A percentile compares a stretch with the other conserved stretches of the same genome.
phyloP scores from a whole-genome alignment of 2,329 filamentous ascomycete genomes.

The Leptographium galeiforme region DNA sequence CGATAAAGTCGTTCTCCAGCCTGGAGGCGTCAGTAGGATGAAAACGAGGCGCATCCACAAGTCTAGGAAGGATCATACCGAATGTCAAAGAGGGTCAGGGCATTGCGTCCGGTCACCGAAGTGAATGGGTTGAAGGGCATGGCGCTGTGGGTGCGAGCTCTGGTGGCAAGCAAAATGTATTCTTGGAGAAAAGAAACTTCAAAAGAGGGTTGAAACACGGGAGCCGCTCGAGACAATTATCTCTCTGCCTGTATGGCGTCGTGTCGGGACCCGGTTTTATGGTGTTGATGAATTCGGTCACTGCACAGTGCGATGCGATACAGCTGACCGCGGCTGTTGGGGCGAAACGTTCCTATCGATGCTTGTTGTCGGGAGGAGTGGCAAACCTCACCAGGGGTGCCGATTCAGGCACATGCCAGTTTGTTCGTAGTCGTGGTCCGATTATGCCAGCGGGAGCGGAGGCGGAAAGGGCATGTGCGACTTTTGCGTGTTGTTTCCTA shows the following conservation, averaged over 20 bases:
- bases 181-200: too few relatives aligned
- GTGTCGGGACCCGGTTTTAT: neutral
- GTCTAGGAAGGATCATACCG: slow-evolving; percentile 26
- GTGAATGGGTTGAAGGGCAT: slow-evolving; percentile 47
- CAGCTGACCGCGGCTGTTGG: neutral
- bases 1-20: slow-evolving; percentile 65
- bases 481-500: neutral
- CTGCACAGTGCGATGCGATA: neutral
- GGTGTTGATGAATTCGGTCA: neutral
- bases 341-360: neutral
- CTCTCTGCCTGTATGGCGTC: neutral
- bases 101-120: slow-evolving; percentile 35
- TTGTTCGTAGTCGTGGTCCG: too few relatives aligned
- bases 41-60: neutral
- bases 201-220: too few relatives aligned
- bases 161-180: neutral
- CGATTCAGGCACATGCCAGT: neutral
- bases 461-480: neutral
- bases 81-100: slow-evolving; percentile 43
- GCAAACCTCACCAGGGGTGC: neutral
- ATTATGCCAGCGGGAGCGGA: neutral
- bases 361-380: neutral
- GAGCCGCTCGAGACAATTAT: too few relatives aligned
- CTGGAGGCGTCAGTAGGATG: slow-evolving; percentile 24
- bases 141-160: neutral